Percentiles rank a stretch among this genome's conserved stretches.
phyloP scores from a whole-genome alignment of 257 asterid species.

The Pogostemon cablin region DNA sequence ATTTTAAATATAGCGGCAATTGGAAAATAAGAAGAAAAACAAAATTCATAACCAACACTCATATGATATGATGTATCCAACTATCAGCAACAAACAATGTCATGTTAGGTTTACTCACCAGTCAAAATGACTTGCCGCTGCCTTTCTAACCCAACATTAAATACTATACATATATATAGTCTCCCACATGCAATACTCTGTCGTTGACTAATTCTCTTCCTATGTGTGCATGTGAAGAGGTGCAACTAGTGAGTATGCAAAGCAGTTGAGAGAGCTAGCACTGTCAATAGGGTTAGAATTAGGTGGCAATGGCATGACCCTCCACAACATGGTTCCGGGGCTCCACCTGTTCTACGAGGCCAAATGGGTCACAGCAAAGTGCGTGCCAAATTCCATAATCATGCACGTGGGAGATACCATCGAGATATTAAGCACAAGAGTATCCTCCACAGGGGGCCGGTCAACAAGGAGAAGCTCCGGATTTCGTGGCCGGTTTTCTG shows the following conservation, averaged over 20 bases:
- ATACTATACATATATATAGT: too few species aligned
- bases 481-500: conserved; percentile 91
- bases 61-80: too few species aligned
- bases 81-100: too few species aligned
- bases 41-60: too few species aligned
- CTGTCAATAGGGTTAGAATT: conserved; percentile 74
- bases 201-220: too few species aligned
- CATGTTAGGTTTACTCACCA: too few species aligned
- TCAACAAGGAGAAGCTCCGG: conserved; percentile 78
- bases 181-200: too few species aligned
- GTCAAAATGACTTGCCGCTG: too few species aligned
- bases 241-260: conserved; percentile 68
- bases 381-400: conserved; percentile 85
- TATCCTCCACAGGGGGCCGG: conserved; percentile 79
- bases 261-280: conserved; percentile 54
- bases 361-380: conserved; percentile 85
- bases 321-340: conserved; percentile 97
- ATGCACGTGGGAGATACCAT: conserved; percentile 87
- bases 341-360: conserved; percentile 73
- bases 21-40: too few species aligned
- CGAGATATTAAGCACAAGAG: conserved; percentile 89
- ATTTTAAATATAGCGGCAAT: too few species aligned
- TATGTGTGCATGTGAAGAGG: conserved; percentile 40
- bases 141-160: too few species aligned
- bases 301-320: too few species aligned